These are phyloP conservation scores for Lepidium didymum DNA, from an alignment of 345 rosid genomes.

Conservation along the genomic window DNA sequence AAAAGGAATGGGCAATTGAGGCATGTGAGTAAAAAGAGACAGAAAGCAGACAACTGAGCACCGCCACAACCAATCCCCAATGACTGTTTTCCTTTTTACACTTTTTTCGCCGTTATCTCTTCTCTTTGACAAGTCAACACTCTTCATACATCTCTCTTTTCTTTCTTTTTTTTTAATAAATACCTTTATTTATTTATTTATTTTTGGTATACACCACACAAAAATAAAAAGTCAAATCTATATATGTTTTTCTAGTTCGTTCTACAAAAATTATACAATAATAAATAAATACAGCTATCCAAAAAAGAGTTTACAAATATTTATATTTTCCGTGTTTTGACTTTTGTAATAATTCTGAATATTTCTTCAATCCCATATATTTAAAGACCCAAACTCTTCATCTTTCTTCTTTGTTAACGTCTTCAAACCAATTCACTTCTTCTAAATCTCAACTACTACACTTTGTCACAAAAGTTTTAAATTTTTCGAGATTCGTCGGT, in stretches of 20 bases:
- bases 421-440: conserved; percentile 36
- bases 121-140: conserved; percentile 46
- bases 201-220: not conserved
- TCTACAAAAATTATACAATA: conserved; percentile 11
- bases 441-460: conserved; percentile 20
- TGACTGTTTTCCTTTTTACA: conserved; percentile 27
- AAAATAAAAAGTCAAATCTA: conserved; percentile 20
- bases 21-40: conserved; percentile 24
- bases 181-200: conserved; percentile 6
- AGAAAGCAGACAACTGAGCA: conserved; percentile 24
- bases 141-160: conserved; percentile 21
- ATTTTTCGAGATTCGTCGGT: not conserved
- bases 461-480: not conserved
- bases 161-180: not conserved
- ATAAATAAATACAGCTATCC: conserved; percentile 8
- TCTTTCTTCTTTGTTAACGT: conserved; percentile 17
- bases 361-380: conserved; percentile 19
- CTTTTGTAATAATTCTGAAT: conserved; percentile 31
- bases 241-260: conserved; percentile 24
- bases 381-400: conserved; percentile 24
- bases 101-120: conserved; percentile 31
- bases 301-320: conserved; percentile 5
- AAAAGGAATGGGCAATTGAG: conserved; percentile 14
- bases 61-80: conserved; percentile 28
- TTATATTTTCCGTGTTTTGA: conserved; percentile 54